Conservation (phyloP, 129 eudicot genomes). For the Daucus carota region DH1_v3.0 NC_030383.2:52369501-52370000, state of each 20-base stretch:
- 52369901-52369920: neutral
- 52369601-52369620: conserved; percentile 89
- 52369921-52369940: neutral
- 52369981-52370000: neutral
- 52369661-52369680: conserved; percentile 83
- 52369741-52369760: conserved; percentile 82
- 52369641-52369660: conserved; percentile 84
- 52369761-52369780: conserved; percentile 1
- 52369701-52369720: conserved; percentile 52
- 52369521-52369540: neutral
- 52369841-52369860: neutral
- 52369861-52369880: neutral
- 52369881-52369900: neutral
- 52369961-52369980: neutral
- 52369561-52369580: conserved; percentile 95
- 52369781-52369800: neutral
- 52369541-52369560: conserved; percentile 61
- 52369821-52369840: neutral
- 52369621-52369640: conserved; percentile 80
- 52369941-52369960: neutral
- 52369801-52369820: neutral
- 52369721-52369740: conserved; percentile 73
- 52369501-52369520: neutral
- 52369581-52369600: conserved; percentile 67
- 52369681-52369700: conserved; percentile 71